Evolutionary conservation across 164 flowering plant species (phyloP).

Genomic region (Nymphaea colorata): DNA sequence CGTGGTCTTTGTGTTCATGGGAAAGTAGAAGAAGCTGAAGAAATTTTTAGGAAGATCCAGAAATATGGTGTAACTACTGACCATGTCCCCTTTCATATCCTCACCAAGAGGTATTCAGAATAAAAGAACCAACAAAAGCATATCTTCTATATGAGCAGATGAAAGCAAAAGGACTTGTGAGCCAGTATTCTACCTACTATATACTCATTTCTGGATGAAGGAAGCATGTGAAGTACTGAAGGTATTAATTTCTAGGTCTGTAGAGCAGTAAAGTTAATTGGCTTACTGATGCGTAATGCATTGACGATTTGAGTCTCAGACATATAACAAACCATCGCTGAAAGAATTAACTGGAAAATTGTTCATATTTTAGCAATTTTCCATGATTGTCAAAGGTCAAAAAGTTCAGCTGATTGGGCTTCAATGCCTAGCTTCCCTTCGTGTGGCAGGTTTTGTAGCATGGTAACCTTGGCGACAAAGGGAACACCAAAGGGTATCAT

Average conservation of each 20-base stretch:
- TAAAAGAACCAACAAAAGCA: constrained; percentile 27
- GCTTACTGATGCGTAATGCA: too few species aligned
- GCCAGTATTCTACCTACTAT: constrained; percentile 11
- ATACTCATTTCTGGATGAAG: constrained; percentile 6
- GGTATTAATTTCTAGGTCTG: neutral
- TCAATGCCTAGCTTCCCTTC: too few species aligned
- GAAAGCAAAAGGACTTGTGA: constrained; percentile 7
- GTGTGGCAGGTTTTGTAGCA: too few species aligned
- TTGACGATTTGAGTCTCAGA: too few species aligned
- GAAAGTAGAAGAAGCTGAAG: constrained; percentile 34
- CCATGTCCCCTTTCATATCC: constrained; percentile 51
- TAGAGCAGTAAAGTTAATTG: too few species aligned
- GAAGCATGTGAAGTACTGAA: constrained; percentile 11
- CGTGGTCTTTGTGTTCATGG: constrained; percentile 34
- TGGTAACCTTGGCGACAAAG: too few species aligned
- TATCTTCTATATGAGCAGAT: constrained; percentile 22
- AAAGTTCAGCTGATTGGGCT: too few species aligned
- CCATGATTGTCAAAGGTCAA: too few species aligned
- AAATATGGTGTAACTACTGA: constrained; percentile 34
- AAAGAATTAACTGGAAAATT: too few species aligned
- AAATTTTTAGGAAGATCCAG: constrained; percentile 22
- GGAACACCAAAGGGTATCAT: too few species aligned
- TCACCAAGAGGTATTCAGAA: constrained; percentile 36
- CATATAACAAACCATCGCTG: too few species aligned
- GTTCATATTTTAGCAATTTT: too few species aligned